Evolutionary conservation across 2,329 filamentous ascomycete genomes (phyloP), one percentile per base, ranked within the genome.

Genomic region (Hirsutella minnesotensis): DNA sequence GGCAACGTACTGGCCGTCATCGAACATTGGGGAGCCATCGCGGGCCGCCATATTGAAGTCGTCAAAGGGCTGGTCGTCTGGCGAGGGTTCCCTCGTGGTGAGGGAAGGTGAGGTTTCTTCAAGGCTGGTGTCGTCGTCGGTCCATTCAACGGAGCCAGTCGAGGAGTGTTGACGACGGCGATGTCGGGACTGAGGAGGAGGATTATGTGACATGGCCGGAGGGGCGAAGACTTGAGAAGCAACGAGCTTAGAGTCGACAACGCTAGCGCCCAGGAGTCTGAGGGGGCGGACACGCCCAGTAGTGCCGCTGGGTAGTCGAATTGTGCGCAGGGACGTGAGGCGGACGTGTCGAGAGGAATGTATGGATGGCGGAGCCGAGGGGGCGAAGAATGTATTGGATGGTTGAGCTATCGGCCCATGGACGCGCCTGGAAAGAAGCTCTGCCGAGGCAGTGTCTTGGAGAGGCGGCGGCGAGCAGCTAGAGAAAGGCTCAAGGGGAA

Each of bases 311-410:
- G n/a, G 5, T 24, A 13, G 5, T 39, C 18, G 38, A 13, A 24
- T 15, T 15, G 27, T 21, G 13, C 21, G 8, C 15, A 33, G 29
- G 16, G 30, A 19, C 12, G 30, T 4, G 19, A 38, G 16, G 39
- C 19, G 31, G 42, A 22, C 29, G 18, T 35, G 43, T 44, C 29
- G 40, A 43, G 48, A 56, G 56, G 58, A 61, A 61, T 58, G 56
- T 34, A 13, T 47, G 13, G 44, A 47, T 45, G 48, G 44, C 43
- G 34, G 47, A 46, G 48, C 43, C 51, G 54, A 50, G 47, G 49
- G 53, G 45, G 48, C 39, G 45, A 54, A 52, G 50, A 56, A 54
- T 53, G 51, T 48, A 49, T 35, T 46, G 35, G 44, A 42, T 46
- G 35, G 45, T 42, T 40, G 44, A 35, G 46, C 47, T 51, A 53